Evolutionary conservation across 2,329 filamentous ascomycete species (phyloP), one percentile per base, ranked within the genome.

Genomic region (Chrysosporium keratinophilum): DNA sequence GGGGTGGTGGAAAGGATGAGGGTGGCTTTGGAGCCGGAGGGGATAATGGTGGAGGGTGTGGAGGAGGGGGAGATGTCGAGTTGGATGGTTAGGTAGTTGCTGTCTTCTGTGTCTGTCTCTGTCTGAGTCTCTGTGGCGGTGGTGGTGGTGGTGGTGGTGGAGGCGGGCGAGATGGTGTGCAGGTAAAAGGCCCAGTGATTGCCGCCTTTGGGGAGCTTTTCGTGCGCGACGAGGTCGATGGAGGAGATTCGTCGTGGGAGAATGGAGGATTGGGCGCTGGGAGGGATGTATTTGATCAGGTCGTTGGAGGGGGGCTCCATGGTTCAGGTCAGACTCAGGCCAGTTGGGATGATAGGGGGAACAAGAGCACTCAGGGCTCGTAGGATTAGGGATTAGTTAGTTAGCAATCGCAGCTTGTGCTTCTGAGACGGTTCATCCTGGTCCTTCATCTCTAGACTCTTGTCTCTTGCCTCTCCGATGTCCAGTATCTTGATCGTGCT

Each of bases 121-220:
- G n/a, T n/a, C n/a, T n/a, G n/a, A n/a, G n/a, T n/a, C n/a, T n/a
- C n/a, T n/a, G n/a, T n/a, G n/a, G 5, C 23, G 28, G 10, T 5
- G 5, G 41, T 37, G 14, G 49, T 11, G n/a, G 40, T 34, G 20
- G 10, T 12, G 14, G 28, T 3, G 12, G 40, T 5, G 7, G 20
- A 11, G 23, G 17, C 28, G 7, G 49, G 11, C n/a, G 54, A 23
- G 12, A 33, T 40, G 39, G 40, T 56, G 41, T 41, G 50, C n/a
- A 57, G 48, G 39, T 52, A 49, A 35, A 56, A 55, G 44, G 44
- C 35, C 52, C 52, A 54, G 20, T 49, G 52, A 39, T 54, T 54
- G 15, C 52, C 52, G 37, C 52, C 44, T 23, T 39, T 15, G 17
- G 52, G 52, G 10, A 54, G 44, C 19, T 28, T 47, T 43, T 54